These are phyloP conservation scores for Rhodamnia argentea DNA, from an alignment of 345 rosid genomes.

Conservation along the genomic window DNA sequence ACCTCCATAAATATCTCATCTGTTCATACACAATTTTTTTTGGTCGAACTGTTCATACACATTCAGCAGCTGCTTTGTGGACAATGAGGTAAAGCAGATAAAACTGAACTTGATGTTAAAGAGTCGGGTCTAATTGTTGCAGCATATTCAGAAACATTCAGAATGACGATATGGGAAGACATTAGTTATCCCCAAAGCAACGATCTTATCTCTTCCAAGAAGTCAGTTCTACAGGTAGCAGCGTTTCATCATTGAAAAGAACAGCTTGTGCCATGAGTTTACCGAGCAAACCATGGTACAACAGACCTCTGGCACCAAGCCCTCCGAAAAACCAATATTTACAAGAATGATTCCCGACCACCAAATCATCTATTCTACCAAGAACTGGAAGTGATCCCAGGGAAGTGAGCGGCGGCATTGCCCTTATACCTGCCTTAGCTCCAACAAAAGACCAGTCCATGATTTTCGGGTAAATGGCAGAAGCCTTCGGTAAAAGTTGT, in stretches of 20 bases:
- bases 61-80: background rate
- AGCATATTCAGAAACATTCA: background rate
- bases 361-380: slow-evolving; percentile 49
- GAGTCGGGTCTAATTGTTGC: background rate
- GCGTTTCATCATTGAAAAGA: slow-evolving; percentile 40
- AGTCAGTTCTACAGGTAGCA: slow-evolving; percentile 54
- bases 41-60: background rate
- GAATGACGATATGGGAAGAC: background rate
- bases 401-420: slow-evolving; percentile 77
- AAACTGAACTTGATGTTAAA: background rate
- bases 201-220: slow-evolving; percentile 47
- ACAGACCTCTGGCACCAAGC: slow-evolving; percentile 80
- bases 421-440: slow-evolving; percentile 85
- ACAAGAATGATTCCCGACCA: slow-evolving; percentile 23
- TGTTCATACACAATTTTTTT: background rate
- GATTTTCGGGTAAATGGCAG: slow-evolving; percentile 53
- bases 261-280: slow-evolving; percentile 64
- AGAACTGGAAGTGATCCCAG: slow-evolving; percentile 78
- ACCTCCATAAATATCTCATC: background rate
- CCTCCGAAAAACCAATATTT: slow-evolving; percentile 79
- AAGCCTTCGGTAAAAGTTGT: slow-evolving; percentile 74
- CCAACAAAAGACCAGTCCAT: slow-evolving; percentile 46
- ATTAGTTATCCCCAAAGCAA: background rate
- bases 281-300: slow-evolving; percentile 82
- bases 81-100: background rate